These are phyloP conservation scores for Paramecium bursaria DNA, from an alignment of 73 alveolate species.

Conservation along the genomic window DNA sequence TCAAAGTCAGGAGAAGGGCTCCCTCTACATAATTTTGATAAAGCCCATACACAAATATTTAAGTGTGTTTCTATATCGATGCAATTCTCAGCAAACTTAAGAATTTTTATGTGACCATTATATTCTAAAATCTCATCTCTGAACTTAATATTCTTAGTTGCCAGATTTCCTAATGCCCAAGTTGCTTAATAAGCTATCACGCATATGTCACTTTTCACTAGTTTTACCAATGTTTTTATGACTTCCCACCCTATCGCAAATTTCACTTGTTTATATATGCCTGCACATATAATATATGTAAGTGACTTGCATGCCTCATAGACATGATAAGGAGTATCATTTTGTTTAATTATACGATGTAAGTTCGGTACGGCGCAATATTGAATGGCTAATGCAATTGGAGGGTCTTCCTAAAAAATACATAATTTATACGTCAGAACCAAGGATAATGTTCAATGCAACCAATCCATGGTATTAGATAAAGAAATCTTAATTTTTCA, in stretches of 20 bases:
- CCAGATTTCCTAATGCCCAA: slow-evolving; percentile 91
- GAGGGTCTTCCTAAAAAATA: neutral
- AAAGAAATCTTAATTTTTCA: neutral
- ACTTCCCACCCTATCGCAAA: slow-evolving; percentile 84
- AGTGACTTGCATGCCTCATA: slow-evolving; percentile 91
- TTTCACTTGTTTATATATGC: slow-evolving; percentile 79
- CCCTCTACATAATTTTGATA: slow-evolving; percentile 86
- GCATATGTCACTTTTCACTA: slow-evolving; percentile 72
- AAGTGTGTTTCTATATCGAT: neutral
- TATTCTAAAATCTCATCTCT: slow-evolving; percentile 75
- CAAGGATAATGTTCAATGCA: neutral
- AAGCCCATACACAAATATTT: slow-evolving; percentile 78
- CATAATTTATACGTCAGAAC: neutral
- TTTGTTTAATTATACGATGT: neutral
- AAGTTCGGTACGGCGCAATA: neutral
- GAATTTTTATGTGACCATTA: neutral
- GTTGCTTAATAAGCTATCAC: slow-evolving; percentile 81
- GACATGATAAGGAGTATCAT: neutral
- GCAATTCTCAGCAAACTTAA: neutral
- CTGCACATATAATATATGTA: slow-evolving; percentile 87
- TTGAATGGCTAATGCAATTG: neutral
- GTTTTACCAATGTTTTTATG: slow-evolving; percentile 71
- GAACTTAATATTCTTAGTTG: slow-evolving; percentile 78
- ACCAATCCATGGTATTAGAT: neutral
- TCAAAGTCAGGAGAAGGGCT: slow-evolving; percentile 78